phyloP scores from a whole-genome alignment of 2,329 filamentous ascomycete species.

The Exutisphaerella laricina region DNA sequence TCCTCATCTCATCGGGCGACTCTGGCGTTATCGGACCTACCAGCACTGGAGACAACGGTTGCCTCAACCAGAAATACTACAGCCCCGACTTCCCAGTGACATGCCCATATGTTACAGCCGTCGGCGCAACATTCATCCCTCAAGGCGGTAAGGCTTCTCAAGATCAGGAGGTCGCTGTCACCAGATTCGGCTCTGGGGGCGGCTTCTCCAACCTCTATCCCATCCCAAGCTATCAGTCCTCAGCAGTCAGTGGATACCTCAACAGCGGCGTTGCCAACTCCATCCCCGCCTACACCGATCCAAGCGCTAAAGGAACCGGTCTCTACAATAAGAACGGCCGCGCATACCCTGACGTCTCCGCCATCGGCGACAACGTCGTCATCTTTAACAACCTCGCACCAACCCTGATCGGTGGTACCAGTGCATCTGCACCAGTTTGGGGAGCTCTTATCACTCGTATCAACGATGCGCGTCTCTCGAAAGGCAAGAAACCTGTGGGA shows the following conservation, averaged over 20 bases:
- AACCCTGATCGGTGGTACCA: constrained; percentile 27
- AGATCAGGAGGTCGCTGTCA: constrained; percentile 37
- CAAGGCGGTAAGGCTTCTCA: constrained; percentile 28
- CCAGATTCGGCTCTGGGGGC: constrained; percentile 40
- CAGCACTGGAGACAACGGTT: constrained; percentile 32
- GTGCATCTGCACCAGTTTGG: constrained; percentile 25
- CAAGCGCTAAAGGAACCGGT: constrained; percentile 50
- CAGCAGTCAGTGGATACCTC: constrained; percentile 37
- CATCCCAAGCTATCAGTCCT: constrained; percentile 34
- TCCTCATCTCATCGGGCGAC: constrained; percentile 47
- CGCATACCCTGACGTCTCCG: constrained; percentile 41
- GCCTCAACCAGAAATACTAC: constrained; percentile 26
- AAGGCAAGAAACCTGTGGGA: constrained; percentile 26
- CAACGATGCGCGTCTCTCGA: constrained; percentile 27
- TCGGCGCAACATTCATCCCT: constrained; percentile 39
- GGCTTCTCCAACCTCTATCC: constrained; percentile 37
- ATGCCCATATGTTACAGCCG: constrained; percentile 42
- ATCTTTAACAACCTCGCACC: constrained; percentile 19
- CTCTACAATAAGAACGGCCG: constrained; percentile 24
- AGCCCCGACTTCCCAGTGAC: constrained; percentile 22
- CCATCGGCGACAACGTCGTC: constrained; percentile 28
- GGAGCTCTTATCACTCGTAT: constrained; percentile 26
- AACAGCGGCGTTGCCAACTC: constrained; percentile 21
- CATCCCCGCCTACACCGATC: constrained; percentile 36
- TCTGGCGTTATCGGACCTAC: constrained; percentile 36